Conservation (phyloP, 106 monocot species). For the Vanilla planifolia region DNA sequence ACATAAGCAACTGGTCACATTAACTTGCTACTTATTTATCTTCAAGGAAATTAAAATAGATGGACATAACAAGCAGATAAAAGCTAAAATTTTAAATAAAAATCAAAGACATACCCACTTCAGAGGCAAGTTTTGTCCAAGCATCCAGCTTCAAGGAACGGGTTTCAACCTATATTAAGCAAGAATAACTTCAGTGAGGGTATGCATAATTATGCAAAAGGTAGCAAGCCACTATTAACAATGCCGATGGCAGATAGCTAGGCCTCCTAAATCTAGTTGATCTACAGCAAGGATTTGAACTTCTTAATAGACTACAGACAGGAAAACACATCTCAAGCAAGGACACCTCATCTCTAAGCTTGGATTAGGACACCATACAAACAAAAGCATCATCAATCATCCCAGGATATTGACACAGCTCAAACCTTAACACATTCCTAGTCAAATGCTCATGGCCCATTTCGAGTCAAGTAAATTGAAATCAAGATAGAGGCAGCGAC, state of each 20-base stretch:
- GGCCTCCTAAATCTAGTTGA: too few relatives aligned
- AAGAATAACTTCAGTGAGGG: neutral
- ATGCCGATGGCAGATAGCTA: neutral
- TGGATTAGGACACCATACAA: neutral
- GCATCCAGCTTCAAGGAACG: constrained; percentile 75
- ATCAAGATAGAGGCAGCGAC: neutral
- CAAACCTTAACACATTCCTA: neutral
- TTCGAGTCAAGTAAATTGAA: neutral
- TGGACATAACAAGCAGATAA: neutral
- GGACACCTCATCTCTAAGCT: neutral
- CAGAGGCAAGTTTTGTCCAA: constrained; percentile 84
- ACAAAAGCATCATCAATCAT: neutral
- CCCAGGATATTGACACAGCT: neutral
- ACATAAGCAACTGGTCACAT: neutral
- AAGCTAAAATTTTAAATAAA: neutral
- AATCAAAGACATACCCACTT: constrained; percentile 53
- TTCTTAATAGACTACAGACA: too few relatives aligned
- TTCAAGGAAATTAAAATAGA: constrained; percentile 1
- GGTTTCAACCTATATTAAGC: constrained; percentile 52
- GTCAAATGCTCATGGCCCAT: neutral
- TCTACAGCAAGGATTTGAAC: too few relatives aligned
- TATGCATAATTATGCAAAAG: neutral
- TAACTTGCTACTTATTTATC: neutral
- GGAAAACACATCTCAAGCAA: neutral
- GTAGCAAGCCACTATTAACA: neutral